Conservation (phyloP, 140 eudicot genomes). For the Cichorium intybus region DNA sequence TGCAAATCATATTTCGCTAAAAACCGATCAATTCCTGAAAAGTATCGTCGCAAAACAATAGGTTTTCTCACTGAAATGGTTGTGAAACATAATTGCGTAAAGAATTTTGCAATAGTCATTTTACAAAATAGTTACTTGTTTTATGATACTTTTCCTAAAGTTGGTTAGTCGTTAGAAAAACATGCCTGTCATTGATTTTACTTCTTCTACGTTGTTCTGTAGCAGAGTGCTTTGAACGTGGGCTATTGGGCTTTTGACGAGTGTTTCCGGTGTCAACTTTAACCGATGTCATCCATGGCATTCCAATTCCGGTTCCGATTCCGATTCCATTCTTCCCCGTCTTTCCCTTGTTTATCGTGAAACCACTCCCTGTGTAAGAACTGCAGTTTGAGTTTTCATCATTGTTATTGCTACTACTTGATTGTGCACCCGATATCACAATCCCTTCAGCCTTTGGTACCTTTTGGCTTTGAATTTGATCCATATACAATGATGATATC, state of each 20-base stretch:
- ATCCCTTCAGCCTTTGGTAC: constrained; percentile 58
- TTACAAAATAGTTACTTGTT: too few species aligned
- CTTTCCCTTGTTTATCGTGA: constrained; percentile 76
- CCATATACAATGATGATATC: constrained; percentile 37
- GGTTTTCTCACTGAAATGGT: too few species aligned
- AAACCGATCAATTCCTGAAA: too few species aligned
- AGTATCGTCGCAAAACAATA: too few species aligned
- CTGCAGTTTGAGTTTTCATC: constrained; percentile 76
- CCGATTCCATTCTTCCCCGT: constrained; percentile 57
- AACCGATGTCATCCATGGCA: constrained; percentile 24
- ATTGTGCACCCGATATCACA: constrained; percentile 40
- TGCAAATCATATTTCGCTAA: too few species aligned
- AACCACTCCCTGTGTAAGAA: constrained; percentile 80
- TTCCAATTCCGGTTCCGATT: too few species aligned
- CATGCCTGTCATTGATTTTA: constrained; percentile 97
- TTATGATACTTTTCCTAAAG: too few species aligned
- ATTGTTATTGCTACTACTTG: constrained; percentile 65
- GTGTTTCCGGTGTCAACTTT: constrained; percentile 46
- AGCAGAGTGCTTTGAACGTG: constrained; percentile 97
- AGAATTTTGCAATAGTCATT: too few species aligned
- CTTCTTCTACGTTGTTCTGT: constrained; percentile 98
- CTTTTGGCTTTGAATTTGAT: constrained; percentile 44
- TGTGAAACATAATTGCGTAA: too few species aligned
- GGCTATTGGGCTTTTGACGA: constrained; percentile 77
- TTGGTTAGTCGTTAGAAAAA: constrained; percentile 14